phyloP scores from a whole-genome alignment of 768 basidiomycete genomes.

The Kwoniella sp. region DNA sequence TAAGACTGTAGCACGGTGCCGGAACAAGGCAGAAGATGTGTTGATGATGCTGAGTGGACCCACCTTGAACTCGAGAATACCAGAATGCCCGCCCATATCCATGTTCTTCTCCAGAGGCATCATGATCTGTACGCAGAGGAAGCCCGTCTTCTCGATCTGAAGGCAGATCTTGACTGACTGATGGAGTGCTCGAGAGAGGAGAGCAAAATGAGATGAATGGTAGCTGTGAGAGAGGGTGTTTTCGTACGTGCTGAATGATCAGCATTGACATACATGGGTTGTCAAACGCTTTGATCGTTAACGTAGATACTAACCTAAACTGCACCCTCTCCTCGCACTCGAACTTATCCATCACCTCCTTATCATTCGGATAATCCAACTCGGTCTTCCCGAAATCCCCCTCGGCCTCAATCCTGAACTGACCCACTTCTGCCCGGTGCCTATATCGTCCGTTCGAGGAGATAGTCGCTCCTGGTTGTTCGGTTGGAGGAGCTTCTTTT shows the following conservation, averaged over 20 bases:
- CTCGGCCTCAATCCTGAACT: constrained; percentile 76
- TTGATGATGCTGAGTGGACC: constrained; percentile 54
- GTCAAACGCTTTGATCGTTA: too few species aligned
- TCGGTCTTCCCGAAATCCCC: constrained; percentile 85
- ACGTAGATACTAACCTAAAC: constrained; percentile 65
- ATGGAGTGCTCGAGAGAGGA: constrained; percentile 73
- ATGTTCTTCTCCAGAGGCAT: constrained; percentile 65
- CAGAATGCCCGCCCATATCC: constrained; percentile 57
- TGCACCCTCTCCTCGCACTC: constrained; percentile 70
- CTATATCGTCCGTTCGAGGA: constrained; percentile 25
- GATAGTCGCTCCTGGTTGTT: constrained; percentile 24
- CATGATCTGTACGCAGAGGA: constrained; percentile 85
- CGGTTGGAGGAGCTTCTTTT: constrained; percentile 12
- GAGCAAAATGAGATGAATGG: constrained; percentile 73
- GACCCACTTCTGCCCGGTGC: constrained; percentile 60
- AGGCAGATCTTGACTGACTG: constrained; percentile 85
- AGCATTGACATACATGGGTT: too few species aligned
- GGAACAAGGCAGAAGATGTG: not conserved
- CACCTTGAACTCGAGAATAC: constrained; percentile 87
- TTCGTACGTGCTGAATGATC: not conserved
- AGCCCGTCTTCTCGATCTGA: constrained; percentile 77
- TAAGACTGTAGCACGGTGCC: too few species aligned
- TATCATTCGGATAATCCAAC: constrained; percentile 96
- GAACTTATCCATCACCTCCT: constrained; percentile 85
- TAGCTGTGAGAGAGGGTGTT: constrained; percentile 64